Base-by-base conservation (phyloP, 495 filamentous ascomycete species). In the Thozetella sp. region DNA sequence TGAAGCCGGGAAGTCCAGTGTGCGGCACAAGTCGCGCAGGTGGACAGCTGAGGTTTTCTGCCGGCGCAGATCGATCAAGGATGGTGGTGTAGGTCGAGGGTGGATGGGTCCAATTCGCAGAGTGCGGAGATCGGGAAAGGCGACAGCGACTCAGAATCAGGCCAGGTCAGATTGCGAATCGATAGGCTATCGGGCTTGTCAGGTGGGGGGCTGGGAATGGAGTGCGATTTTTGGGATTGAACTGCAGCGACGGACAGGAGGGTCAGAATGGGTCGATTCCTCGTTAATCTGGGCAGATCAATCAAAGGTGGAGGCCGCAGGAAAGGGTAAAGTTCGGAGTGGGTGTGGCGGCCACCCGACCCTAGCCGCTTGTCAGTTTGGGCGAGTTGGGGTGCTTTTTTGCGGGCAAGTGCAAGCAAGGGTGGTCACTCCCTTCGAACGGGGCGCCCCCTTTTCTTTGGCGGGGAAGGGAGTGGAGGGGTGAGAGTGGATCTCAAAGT, bases 241-340 rank as follows among this genome's bases (percentile, higher is more conserved):
- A 48, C 43, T 48, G 43, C 30, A n/a, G 43, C 43, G 43, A 10
- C 9, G 3, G 43, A 15, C 30, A 13, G 43, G 43, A 48, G 9
- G 9, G 43, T 48, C 43, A 19, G 20, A 48, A 68, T 72, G 70
- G 70, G 70, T 61, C 67, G 70, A 72, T 69, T 56, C 58, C 53
- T 52, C 12, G 62, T 62, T 58, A 71, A 67, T 66, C 67, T 72
- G 70, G 65, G 70, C 66, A 67, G 67, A 72, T 70, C 51, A 48
- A 53, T 58, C 61, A 10, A 15, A 11, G 9, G 43, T 37, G 20
- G 20, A 10, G 43, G 43, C n/a, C n/a, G n/a, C n/a, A 20, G 20
- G 20, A 48, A 48, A 48, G 43, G 43, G 43, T 48, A 48, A 48
- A 48, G 43, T 48, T 48, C 43, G 43, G 43, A 19, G 43, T n/a